Evolutionary conservation across 164 flowering plant genomes (phyloP).

Genomic region (Aristolochia contorta): DNA sequence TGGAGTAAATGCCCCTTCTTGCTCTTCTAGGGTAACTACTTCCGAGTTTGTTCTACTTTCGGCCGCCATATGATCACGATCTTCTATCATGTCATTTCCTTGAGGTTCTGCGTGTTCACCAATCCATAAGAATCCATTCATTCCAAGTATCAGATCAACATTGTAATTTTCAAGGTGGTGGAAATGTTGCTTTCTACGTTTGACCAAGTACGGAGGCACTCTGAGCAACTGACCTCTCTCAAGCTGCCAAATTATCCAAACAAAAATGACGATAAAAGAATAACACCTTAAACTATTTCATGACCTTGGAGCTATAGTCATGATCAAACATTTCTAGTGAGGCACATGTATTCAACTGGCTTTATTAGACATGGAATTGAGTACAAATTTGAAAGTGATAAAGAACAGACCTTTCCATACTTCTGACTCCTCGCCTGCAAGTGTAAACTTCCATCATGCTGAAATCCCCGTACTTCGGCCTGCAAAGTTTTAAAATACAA

Average conservation of each 20-base stretch:
- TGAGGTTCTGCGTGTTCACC: conserved; percentile 73
- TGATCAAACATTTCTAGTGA: neutral
- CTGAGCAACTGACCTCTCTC: conserved; percentile 76
- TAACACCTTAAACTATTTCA: neutral
- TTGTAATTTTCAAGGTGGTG: conserved; percentile 74
- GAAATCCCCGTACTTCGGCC: conserved; percentile 96
- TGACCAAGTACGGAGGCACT: conserved; percentile 74
- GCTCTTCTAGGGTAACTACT: conserved; percentile 26
- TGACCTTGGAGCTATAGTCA: too few relatives aligned
- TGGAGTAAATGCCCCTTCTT: conserved; percentile 38
- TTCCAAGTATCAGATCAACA: conserved; percentile 79
- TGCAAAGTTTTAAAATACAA: conserved; percentile 12
- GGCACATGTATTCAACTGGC: neutral
- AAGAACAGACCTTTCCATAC: conserved; percentile 77
- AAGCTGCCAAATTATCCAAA: conserved; percentile 46
- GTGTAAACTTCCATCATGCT: conserved; percentile 82
- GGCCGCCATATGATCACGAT: conserved; percentile 31
- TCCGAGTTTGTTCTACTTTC: conserved; percentile 10
- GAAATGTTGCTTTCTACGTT: conserved; percentile 84
- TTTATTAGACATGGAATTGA: too few relatives aligned
- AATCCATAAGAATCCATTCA: conserved; percentile 91
- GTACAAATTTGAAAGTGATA: too few relatives aligned
- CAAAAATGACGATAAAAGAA: conserved; percentile 1
- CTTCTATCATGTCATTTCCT: conserved; percentile 40
- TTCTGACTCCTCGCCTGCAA: conserved; percentile 98